phyloP scores from a whole-genome alignment of 192 early-diverging fungal species.

The Backusella psychrophila region DNA sequence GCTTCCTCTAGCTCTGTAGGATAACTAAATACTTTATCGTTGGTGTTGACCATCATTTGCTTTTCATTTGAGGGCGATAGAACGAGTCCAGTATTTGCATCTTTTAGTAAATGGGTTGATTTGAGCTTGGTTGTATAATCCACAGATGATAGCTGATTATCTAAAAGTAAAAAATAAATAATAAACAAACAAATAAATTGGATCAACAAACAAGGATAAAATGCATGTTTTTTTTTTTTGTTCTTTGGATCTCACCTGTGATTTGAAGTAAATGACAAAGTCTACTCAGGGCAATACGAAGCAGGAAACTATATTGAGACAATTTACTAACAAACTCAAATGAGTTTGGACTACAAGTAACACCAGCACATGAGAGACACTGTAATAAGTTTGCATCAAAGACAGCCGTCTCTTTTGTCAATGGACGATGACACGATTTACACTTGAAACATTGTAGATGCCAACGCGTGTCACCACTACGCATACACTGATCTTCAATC shows the following conservation, averaged over 20 bases:
- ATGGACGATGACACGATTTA: slow-evolving; percentile 51
- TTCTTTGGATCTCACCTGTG: slow-evolving; percentile 16
- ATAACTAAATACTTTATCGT: slow-evolving; percentile 12
- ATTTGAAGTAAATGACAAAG: slow-evolving; percentile 70
- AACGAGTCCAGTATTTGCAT: background rate
- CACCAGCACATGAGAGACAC: slow-evolving; percentile 19
- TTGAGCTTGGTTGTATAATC: slow-evolving; percentile 24
- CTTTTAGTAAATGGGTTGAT: background rate
- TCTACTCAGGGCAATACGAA: slow-evolving; percentile 80
- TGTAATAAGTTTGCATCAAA: slow-evolving; percentile 12
- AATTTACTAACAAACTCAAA: slow-evolving; percentile 82
- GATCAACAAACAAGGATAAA: background rate
- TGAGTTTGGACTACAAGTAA: slow-evolving; percentile 17
- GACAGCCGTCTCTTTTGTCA: slow-evolving; percentile 19
- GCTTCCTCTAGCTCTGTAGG: background rate
- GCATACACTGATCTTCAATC: slow-evolving; percentile 88
- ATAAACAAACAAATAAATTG: background rate
- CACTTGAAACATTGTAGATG: slow-evolving; percentile 86
- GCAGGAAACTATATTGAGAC: slow-evolving; percentile 87
- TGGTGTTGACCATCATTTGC: background rate
- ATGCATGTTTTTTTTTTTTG: no score
- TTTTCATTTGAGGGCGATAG: slow-evolving; percentile 14
- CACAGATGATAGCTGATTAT: slow-evolving; percentile 22
- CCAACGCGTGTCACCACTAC: slow-evolving; percentile 69
- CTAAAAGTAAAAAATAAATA: background rate